Evolutionary conservation across 805 yeast species (phyloP).

Genomic region (Candida berthetii): DNA sequence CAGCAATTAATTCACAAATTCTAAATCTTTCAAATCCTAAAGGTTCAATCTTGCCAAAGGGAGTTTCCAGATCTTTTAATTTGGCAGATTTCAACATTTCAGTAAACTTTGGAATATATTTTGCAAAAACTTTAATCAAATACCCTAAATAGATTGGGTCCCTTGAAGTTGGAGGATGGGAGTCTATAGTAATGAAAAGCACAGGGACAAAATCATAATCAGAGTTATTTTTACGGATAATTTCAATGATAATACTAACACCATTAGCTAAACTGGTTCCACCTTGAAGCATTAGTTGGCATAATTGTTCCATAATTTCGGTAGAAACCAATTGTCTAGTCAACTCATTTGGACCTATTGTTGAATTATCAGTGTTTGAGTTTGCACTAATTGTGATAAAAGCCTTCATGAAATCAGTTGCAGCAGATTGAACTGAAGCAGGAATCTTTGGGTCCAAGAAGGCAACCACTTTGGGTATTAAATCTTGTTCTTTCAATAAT

Average conservation of each 20-base stretch:
- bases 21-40: slow-evolving; percentile 90
- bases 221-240: slow-evolving; percentile 91
- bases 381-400: slow-evolving; percentile 92
- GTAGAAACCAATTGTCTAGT: slow-evolving; percentile 86
- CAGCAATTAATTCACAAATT: slow-evolving; percentile 89
- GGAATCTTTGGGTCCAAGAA: slow-evolving; percentile 63
- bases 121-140: slow-evolving; percentile 71
- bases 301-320: slow-evolving; percentile 57
- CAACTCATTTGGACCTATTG: slow-evolving; percentile 93
- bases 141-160: slow-evolving; percentile 93
- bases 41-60: slow-evolving; percentile 63
- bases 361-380: slow-evolving; percentile 80
- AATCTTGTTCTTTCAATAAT: slow-evolving; percentile 60
- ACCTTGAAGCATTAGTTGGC: slow-evolving; percentile 70
- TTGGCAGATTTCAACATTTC: slow-evolving; percentile 42
- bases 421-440: slow-evolving; percentile 81
- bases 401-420: slow-evolving; percentile 93
- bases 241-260: slow-evolving; percentile 90
- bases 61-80: slow-evolving; percentile 41
- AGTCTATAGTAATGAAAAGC: slow-evolving; percentile 69
- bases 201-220: slow-evolving; percentile 93
- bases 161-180: slow-evolving; percentile 88
- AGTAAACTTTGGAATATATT: slow-evolving; percentile 64
- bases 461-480: slow-evolving; percentile 68
- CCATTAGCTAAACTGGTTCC: slow-evolving; percentile 91